Percentiles rank a stretch among this genome's conserved stretches.
These are phyloP conservation scores for Capronia epimyces DNA, from an alignment of 2,329 filamentous ascomycete genomes.

Conservation along the genomic window DNA sequence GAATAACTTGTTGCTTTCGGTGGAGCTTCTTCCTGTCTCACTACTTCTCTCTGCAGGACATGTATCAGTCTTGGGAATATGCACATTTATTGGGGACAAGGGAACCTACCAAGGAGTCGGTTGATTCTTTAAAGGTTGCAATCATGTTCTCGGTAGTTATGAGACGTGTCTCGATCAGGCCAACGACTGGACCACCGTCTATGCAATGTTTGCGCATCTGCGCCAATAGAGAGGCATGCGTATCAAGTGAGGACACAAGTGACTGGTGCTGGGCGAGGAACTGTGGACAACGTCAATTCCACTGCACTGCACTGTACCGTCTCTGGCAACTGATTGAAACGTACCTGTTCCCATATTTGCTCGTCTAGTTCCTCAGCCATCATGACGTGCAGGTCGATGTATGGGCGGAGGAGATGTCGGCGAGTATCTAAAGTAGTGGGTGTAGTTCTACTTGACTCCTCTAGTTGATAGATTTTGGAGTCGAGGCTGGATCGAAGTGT, in stretches of 20 bases:
- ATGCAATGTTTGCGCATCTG: constrained; percentile 13
- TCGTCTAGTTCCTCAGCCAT: constrained; percentile 1
- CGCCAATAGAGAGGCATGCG: constrained; percentile 16
- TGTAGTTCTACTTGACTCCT: background rate
- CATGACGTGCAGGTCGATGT: background rate
- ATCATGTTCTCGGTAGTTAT: constrained; percentile 12
- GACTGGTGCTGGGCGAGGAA: constrained; percentile 18
- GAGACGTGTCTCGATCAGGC: constrained; percentile 10
- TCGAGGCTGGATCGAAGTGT: constrained; percentile 7
- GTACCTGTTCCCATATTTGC: constrained; percentile 12
- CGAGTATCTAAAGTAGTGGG: background rate
- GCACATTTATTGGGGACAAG: background rate
- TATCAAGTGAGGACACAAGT: constrained; percentile 15
- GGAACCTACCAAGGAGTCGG: constrained; percentile 9
- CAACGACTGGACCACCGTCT: background rate
- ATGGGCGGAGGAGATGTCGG: background rate
- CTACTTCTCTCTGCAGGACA: constrained; percentile 2
- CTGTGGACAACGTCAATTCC: constrained; percentile 8
- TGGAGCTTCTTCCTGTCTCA: constrained; percentile 4
- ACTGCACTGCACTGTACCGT: background rate
- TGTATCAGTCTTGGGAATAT: background rate
- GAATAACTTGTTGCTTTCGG: background rate
- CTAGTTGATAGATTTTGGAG: constrained; percentile 1
- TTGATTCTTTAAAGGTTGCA: constrained; percentile 15
- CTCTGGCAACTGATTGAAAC: background rate